These are phyloP conservation scores for Fomitopsis schrenkii DNA, from an alignment of 1,284 basidiomycete genomes.

Conservation along the genomic window DNA sequence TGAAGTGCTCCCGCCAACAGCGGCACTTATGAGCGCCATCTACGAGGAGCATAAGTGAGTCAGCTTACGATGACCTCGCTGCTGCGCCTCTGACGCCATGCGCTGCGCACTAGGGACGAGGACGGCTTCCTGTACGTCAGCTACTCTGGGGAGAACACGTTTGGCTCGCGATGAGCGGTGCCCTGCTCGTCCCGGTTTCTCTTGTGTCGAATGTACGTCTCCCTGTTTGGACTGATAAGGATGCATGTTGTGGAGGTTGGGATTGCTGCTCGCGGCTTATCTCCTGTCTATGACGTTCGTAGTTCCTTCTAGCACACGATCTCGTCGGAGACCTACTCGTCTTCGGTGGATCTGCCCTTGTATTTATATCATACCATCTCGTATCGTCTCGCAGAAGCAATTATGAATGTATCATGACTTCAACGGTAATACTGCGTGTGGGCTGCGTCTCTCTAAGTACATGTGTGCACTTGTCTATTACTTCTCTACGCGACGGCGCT, in stretches of 20 bases:
- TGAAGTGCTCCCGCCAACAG: slow-evolving; percentile 96
- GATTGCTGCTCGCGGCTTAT: background rate
- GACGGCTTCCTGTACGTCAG: slow-evolving; percentile 96
- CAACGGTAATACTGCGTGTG: background rate
- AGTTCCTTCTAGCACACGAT: background rate
- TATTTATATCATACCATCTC: slow-evolving; percentile 3
- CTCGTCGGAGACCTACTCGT: background rate
- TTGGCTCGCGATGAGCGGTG: slow-evolving; percentile 46
- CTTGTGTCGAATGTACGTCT: background rate
- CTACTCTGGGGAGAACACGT: slow-evolving; percentile 97
- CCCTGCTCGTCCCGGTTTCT: background rate
- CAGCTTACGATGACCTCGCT: background rate
- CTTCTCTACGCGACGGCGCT: too few species aligned
- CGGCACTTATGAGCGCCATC: slow-evolving; percentile 97
- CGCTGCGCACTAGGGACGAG: slow-evolving; percentile 68
- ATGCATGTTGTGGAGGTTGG: background rate
- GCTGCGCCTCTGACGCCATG: slow-evolving; percentile 8
- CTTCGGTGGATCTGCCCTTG: background rate
- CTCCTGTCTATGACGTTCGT: background rate
- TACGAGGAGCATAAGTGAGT: slow-evolving; percentile 99
- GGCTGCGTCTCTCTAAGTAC: background rate
- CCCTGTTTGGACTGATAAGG: background rate
- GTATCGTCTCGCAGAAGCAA: slow-evolving; percentile 1
- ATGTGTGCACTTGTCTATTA: background rate
- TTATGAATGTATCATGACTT: slow-evolving; percentile 3